phyloP scores from a whole-genome alignment of 2,329 filamentous ascomycete species.

The Fusarium zealandicum region DNA sequence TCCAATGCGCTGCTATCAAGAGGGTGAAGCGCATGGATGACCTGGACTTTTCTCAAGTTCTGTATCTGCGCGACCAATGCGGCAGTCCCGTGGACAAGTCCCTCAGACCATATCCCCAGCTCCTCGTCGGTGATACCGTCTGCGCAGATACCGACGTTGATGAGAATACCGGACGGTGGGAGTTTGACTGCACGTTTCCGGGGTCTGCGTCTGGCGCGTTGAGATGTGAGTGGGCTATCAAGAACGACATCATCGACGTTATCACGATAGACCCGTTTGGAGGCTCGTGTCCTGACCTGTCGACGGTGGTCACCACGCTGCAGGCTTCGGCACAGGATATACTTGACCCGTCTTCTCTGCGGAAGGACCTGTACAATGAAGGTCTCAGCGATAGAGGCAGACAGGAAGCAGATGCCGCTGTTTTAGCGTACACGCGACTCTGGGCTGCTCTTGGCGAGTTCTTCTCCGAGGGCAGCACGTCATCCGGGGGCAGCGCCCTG shows the following conservation, averaged over 20 bases:
- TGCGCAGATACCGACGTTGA: conserved; percentile 43
- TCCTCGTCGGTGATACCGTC: conserved; percentile 44
- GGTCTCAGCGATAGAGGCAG: conserved; percentile 29
- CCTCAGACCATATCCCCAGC: conserved; percentile 41
- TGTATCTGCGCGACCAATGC: conserved; percentile 49
- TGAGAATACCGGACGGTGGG: conserved; percentile 42
- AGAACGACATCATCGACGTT: conserved; percentile 44
- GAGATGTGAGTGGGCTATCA: conserved; percentile 45
- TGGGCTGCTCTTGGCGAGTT: conserved; percentile 44
- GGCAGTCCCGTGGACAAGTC: conserved; percentile 38
- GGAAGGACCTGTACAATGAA: conserved; percentile 38
- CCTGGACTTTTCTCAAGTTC: conserved; percentile 42
- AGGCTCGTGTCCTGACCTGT: conserved; percentile 46
- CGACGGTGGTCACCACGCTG: conserved; percentile 47
- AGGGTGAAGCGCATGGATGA: conserved; percentile 37
- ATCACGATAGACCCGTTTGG: conserved; percentile 47
- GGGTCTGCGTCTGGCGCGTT: conserved; percentile 41
- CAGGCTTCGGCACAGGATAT: conserved; percentile 41
- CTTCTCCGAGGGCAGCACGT: conserved; percentile 38
- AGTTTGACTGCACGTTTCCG: conserved; percentile 49
- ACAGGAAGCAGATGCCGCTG: conserved; percentile 38
- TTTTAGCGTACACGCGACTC: conserved; percentile 42
- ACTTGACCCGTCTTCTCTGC: conserved; percentile 38
- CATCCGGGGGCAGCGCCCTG: conserved; percentile 35
- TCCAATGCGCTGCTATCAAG: conserved; percentile 41